Percentiles rank a stretch among this genome's conserved stretches.
These are phyloP conservation scores for Pseudodiploospora longispora DNA, from an alignment of 2,329 filamentous ascomycete species.

Conservation along the genomic window DNA sequence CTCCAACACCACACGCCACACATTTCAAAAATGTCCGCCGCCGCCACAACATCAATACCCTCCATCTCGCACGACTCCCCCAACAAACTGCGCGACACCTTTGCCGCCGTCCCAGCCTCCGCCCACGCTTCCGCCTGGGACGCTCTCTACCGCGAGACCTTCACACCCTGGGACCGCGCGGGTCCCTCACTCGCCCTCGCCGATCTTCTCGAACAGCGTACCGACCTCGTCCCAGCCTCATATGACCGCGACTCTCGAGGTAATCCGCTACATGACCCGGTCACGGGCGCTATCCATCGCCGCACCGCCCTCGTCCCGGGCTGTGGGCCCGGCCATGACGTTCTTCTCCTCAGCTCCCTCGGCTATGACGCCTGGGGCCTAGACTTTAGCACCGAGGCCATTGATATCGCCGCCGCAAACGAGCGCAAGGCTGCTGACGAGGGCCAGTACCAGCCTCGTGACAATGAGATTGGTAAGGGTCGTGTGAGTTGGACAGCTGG, in stretches of 20 bases:
- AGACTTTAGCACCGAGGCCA: conserved; percentile 49
- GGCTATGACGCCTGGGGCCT: conserved; percentile 74
- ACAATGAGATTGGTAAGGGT: conserved; percentile 37
- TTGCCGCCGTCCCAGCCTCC: conserved; percentile 24
- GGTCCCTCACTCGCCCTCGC: conserved; percentile 44
- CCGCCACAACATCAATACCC: background rate
- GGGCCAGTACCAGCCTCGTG: conserved; percentile 33
- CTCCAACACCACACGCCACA: too few relatives aligned
- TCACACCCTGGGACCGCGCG: conserved; percentile 49
- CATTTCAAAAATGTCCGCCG: background rate
- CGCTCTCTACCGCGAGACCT: conserved; percentile 36
- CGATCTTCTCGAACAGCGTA: conserved; percentile 39
- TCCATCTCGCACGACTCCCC: conserved; percentile 14
- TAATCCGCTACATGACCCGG: conserved; percentile 15
- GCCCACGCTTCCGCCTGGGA: conserved; percentile 37
- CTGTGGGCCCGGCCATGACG: conserved; percentile 77
- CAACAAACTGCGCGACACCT: conserved; percentile 24
- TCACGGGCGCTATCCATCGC: conserved; percentile 15
- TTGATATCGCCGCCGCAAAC: conserved; percentile 38
- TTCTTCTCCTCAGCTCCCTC: conserved; percentile 62
- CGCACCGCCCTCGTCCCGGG: conserved; percentile 63
- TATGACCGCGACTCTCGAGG: conserved; percentile 25
- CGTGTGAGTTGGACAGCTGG: conserved; percentile 47
- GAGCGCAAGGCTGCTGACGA: conserved; percentile 29
- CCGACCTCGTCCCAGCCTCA: conserved; percentile 34